These are phyloP conservation scores for Trichaptum fuscoviolaceum DNA, from an alignment of 768 basidiomycete species.

Conservation along the genomic window DNA sequence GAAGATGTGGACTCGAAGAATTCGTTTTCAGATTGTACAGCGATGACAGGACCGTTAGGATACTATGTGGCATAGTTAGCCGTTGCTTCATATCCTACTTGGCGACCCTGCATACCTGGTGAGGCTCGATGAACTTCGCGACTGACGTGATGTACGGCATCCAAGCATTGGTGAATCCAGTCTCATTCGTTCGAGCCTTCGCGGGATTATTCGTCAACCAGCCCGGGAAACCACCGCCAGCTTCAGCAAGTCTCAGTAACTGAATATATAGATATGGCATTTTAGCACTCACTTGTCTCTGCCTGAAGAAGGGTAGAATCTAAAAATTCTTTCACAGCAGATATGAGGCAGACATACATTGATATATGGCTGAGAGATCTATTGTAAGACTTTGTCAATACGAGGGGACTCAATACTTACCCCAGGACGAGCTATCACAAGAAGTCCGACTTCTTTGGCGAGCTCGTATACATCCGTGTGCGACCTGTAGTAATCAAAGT, in stretches of 20 bases:
- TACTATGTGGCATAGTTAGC: slow-evolving; percentile 11
- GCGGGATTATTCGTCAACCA: slow-evolving; percentile 21
- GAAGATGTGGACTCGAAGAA: slow-evolving; percentile 12
- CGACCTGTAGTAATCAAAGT: slow-evolving; percentile 16
- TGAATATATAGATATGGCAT: not conserved
- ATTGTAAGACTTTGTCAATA: not conserved
- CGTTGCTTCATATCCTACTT: not conserved
- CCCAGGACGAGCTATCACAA: slow-evolving; percentile 19
- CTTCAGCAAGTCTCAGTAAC: not conserved
- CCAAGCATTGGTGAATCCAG: slow-evolving; percentile 19
- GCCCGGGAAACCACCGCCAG: slow-evolving; percentile 20
- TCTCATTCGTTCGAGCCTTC: slow-evolving; percentile 17
- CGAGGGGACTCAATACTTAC: slow-evolving; percentile 7
- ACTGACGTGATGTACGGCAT: slow-evolving; percentile 15
- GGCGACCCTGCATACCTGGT: slow-evolving; percentile 15
- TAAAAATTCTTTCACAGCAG: not conserved
- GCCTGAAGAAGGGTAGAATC: slow-evolving; percentile 10
- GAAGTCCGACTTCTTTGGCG: slow-evolving; percentile 20
- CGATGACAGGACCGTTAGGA: slow-evolving; percentile 20
- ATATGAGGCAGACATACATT: slow-evolving; percentile 14
- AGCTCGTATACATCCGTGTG: slow-evolving; percentile 17
- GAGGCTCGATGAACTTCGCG: slow-evolving; percentile 15
- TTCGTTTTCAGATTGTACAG: slow-evolving; percentile 20
- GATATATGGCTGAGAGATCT: slow-evolving; percentile 16
- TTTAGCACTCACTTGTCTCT: slow-evolving; percentile 15